Evolutionary conservation across 108 stramenopile genomes (phyloP), one percentile per base, ranked within the genome.

Genomic region (Mediolabrus comicus): DNA sequence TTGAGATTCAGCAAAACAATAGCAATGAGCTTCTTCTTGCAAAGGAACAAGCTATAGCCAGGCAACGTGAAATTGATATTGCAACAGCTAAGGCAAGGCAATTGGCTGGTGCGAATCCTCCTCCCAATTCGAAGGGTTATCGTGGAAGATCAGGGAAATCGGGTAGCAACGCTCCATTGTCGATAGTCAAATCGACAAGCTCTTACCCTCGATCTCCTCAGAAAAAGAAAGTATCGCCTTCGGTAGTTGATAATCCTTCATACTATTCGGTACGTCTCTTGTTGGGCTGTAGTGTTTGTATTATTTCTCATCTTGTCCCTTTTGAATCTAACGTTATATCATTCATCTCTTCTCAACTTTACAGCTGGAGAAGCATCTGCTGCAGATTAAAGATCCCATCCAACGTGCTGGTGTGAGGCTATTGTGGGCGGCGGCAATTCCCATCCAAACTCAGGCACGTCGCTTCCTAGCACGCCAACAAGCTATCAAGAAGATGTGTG

Each of bases 401-500:
- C 87, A 91, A 64, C 83, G 90, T 24, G 90, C 90, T 46, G 88
- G 92, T 26, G 67, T 82, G 28, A 59, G 86, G 34, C 62, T 94
- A 0, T 75, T 94, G 33, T 84, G 88, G 59, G 91, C 91, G 36
- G 80, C 90, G 58, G 90, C 92, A 0, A 75, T 91, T 67, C 90
- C 89, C 24, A 91, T 94, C 66, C 92, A 94, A 71, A 68, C 85
- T 51, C 80, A 82, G 52, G 74, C 80, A 7, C 81, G 92, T 46
- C 65, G 87, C 17, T 90, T 72, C 65, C 69, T 94, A 26, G 88
- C 90, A 11, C 87, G 81, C 46, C 77, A 73, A 34, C 66, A 82
- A 55, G 87, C 90, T 4, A 68, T 90, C 14, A 83, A 83, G 60
- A 72, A 86, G 58, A 87, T 91, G 87, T 87, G 87, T 77, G 92